Evolutionary conservation across 2,329 filamentous ascomycete genomes (phyloP).

Genomic region (Aspergillus nomiae): DNA sequence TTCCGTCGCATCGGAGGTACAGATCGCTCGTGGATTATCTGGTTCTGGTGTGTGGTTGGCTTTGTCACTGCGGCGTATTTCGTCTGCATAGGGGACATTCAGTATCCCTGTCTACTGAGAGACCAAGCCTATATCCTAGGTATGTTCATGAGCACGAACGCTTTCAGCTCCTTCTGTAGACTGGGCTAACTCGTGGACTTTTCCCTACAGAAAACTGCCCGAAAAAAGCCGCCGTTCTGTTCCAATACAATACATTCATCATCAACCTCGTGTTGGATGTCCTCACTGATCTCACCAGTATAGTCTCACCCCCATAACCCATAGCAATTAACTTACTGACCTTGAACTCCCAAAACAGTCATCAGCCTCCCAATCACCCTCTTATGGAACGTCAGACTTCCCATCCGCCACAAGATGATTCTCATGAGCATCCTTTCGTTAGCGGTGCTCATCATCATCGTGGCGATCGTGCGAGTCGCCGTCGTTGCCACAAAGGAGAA

Average conservation of each 20-base stretch:
- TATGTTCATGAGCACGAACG: background rate
- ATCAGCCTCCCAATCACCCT: background rate
- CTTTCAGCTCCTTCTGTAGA: no score
- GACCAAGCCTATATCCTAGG: background rate
- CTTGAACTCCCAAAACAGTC: background rate
- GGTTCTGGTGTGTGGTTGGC: background rate
- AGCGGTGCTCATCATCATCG: background rate
- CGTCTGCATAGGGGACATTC: background rate
- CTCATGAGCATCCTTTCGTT: background rate
- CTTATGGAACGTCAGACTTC: background rate
- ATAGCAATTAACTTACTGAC: background rate
- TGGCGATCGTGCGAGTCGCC: background rate
- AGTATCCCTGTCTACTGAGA: background rate
- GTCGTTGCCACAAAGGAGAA: background rate
- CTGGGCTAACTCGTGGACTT: background rate
- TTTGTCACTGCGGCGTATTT: background rate
- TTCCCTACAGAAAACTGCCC: background rate
- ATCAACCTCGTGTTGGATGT: background rate
- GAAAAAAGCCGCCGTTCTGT: background rate
- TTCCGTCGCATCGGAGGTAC: background rate
- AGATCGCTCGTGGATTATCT: background rate
- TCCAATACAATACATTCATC: background rate
- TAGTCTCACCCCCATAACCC: background rate
- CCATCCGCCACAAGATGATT: background rate
- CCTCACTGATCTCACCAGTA: background rate